Evolutionary conservation across 768 basidiomycete genomes (phyloP), one percentile per base, ranked within the genome.

Genomic region (Megacollybia marginata): DNA sequence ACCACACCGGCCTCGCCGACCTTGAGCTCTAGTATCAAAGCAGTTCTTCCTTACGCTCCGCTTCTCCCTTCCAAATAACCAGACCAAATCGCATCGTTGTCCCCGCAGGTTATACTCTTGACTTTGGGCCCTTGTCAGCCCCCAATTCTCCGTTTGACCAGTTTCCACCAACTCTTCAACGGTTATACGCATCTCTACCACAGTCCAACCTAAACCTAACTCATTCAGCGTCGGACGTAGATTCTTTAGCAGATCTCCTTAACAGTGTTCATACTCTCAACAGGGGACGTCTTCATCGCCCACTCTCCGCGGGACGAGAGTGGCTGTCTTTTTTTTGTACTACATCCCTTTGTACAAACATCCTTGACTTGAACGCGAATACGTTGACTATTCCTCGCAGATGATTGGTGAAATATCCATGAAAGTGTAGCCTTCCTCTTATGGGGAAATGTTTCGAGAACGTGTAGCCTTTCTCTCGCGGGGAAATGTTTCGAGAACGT

Each of bases 101-200:
- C 28, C 66, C 69, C 15, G 54, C 60, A 10, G 66, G 69, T 19
- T 70, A 69, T 42, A 57, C 61, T 46, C 62, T 67, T 45, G 66
- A 69, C 50, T 72, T 65, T 55, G 69, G 66, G 19, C 66, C 68
- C 36, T 50, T 66, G 16, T 69, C 72, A n/a, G 67, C 64, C 2
- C 67, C 71, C 4, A 62, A 59, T 28, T 62, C 67, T 31, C 70
- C 68, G 8, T 69, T 65, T 38, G 70, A 71, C 34, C 47, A 59
- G 28, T 67, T 63, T 40, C 53, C 54, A 18, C 33, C 51, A 33
- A 49, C 46, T 38, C 31, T 57, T 9, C 55, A 55, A 44, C 49
- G 52, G 38, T 52, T 46, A 52, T 47, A 13, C 57, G 52, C 40
- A 51, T 48, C 33, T 51, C 55, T 32, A n/a, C n/a, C 51, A 56